Percentiles rank a stretch among this genome's conserved stretches.
These are phyloP conservation scores for Pyrenophora tritici-repentis DNA, from an alignment of 2,329 filamentous ascomycete species.

Conservation along the genomic window DNA sequence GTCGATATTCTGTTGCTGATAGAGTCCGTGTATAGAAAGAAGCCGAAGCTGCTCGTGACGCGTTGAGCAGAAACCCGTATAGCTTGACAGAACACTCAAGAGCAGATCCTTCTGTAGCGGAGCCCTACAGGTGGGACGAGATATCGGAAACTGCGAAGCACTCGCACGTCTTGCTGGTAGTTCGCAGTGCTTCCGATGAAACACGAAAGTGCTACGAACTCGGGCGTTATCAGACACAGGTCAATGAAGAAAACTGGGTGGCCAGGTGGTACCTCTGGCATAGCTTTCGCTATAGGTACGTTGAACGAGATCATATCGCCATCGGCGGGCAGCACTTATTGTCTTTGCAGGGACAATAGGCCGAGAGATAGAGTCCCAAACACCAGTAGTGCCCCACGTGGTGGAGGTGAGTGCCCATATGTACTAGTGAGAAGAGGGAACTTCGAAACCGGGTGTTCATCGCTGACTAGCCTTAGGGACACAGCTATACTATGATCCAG, in stretches of 20 bases:
- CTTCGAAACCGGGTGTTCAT: neutral
- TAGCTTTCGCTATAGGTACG: slow-evolving; percentile 53
- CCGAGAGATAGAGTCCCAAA: slow-evolving; percentile 9
- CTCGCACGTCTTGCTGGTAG: slow-evolving; percentile 51
- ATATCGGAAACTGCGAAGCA: slow-evolving; percentile 56
- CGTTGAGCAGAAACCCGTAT: slow-evolving; percentile 47
- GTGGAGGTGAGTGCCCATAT: slow-evolving; percentile 2
- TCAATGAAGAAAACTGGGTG: slow-evolving; percentile 56
- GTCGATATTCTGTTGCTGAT: slow-evolving; percentile 9
- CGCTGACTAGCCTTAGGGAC: slow-evolving; percentile 13
- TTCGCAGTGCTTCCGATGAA: slow-evolving; percentile 44
- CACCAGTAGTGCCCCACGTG: neutral
- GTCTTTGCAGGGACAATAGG: slow-evolving; percentile 41
- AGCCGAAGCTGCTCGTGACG: slow-evolving; percentile 48
- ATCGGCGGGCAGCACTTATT: neutral
- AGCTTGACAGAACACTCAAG: slow-evolving; percentile 48
- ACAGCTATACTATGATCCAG: slow-evolving; percentile 32
- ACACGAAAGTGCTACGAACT: slow-evolving; percentile 51
- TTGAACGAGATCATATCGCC: neutral
- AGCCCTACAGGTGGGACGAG: slow-evolving; percentile 54
- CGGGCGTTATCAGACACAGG: slow-evolving; percentile 48
- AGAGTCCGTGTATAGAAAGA: slow-evolving; percentile 44
- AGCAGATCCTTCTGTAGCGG: slow-evolving; percentile 33
- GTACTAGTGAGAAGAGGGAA: neutral
- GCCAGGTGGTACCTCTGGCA: slow-evolving; percentile 60